These are phyloP conservation scores for Aristolochia contorta DNA, from an alignment of 164 flowering plant genomes.

Conservation along the genomic window DNA sequence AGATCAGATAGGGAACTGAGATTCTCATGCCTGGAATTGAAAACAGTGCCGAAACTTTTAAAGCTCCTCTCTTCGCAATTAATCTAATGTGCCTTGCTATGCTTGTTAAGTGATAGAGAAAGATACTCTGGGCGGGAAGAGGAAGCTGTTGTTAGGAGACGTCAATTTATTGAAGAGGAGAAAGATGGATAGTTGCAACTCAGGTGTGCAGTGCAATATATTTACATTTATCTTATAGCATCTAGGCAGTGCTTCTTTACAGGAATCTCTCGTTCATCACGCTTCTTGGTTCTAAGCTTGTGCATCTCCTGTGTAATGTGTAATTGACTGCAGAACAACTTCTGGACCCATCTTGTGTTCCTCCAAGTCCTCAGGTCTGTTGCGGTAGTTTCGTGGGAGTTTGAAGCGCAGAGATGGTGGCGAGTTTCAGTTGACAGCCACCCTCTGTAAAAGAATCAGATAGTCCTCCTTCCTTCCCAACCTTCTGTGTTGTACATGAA, in stretches of 20 bases:
- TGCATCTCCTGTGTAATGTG: too few relatives aligned
- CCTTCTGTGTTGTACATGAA: too few relatives aligned
- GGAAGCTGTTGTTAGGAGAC: slow-evolving; percentile 4
- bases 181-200: slow-evolving; percentile 1
- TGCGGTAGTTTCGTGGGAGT: not conserved
- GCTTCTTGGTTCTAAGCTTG: not conserved
- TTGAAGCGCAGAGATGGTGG: slow-evolving; percentile 9
- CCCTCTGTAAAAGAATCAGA: slow-evolving; percentile 4
- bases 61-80: not conserved
- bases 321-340: not conserved
- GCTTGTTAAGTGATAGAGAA: not conserved
- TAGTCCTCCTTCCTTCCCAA: not conserved
- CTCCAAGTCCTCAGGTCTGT: slow-evolving; percentile 2
- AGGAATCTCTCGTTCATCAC: not conserved
- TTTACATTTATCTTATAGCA: too few relatives aligned
- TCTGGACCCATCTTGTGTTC: not conserved
- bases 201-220: slow-evolving; percentile 7
- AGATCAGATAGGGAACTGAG: too few relatives aligned
- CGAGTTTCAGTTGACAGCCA: slow-evolving; percentile 3
- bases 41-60: not conserved
- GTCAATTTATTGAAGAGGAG: slow-evolving; percentile 7
- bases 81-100: too few relatives aligned
- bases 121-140: slow-evolving; percentile 1
- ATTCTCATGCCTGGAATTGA: too few relatives aligned
- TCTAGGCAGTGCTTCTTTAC: not conserved